phyloP scores from a whole-genome alignment of 495 filamentous ascomycete species.

The Achaetomiella virescens region DNA sequence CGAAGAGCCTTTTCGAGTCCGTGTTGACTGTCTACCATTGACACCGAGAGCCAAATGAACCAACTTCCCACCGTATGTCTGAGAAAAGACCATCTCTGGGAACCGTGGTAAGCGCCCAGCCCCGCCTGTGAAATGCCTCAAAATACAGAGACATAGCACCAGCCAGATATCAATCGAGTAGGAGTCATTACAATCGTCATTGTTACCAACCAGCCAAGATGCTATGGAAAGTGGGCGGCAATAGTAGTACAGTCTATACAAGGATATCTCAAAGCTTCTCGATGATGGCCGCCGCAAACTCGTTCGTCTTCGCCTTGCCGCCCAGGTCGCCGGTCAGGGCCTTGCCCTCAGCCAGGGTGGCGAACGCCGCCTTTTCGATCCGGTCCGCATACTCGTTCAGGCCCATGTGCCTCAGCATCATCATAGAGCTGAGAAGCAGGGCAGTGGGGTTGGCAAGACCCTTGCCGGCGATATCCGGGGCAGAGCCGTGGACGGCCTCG shows the following conservation, averaged over 20 bases:
- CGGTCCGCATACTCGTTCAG: conserved; percentile 73
- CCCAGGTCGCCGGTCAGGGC: conserved; percentile 90
- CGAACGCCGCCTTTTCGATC: conserved; percentile 93
- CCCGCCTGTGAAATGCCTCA: not conserved
- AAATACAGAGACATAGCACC: not conserved
- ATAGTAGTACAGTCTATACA: conserved; percentile 22
- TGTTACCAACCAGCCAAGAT: conserved; percentile 11
- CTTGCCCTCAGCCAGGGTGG: conserved; percentile 92
- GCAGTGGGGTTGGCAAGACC: conserved; percentile 92
- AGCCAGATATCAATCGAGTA: not conserved
- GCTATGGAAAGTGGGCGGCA: conserved; percentile 7
- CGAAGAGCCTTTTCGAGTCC: no score
- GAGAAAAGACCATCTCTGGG: no score
- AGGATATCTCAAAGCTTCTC: conserved; percentile 56
- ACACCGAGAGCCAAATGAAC: no score
- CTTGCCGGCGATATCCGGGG: conserved; percentile 96
- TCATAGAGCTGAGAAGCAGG: conserved; percentile 82
- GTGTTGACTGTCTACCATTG: no score
- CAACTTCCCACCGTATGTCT: no score
- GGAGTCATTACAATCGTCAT: conserved; percentile 17
- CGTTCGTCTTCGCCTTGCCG: conserved; percentile 84
- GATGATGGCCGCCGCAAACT: conserved; percentile 90
- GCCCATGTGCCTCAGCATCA: conserved; percentile 99
- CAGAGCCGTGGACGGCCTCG: conserved; percentile 97
- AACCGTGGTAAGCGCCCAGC: no score